These are phyloP conservation scores for Phialocephala sp. DNA, from an alignment of 2,329 filamentous ascomycete genomes.

Conservation along the genomic window DNA sequence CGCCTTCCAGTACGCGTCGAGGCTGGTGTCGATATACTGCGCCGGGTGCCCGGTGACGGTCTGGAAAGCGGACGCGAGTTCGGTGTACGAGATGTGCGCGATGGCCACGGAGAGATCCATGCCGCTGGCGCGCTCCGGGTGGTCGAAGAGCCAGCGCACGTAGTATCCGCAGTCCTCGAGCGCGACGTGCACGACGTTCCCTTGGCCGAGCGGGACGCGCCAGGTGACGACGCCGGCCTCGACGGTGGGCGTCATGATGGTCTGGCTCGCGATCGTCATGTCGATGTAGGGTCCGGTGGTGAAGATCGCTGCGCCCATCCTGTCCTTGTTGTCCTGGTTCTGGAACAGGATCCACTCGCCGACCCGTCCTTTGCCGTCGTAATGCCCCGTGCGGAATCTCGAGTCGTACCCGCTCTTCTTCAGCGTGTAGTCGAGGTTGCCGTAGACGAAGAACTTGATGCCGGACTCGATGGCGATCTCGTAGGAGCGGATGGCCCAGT, in stretches of 20 bases:
- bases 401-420: conserved; percentile 55
- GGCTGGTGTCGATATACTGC: conserved; percentile 45
- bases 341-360: conserved; percentile 53
- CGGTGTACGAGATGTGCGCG: conserved; percentile 47
- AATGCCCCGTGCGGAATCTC: conserved; percentile 54
- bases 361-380: conserved; percentile 53
- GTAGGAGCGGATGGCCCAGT: conserved; percentile 52
- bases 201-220: conserved; percentile 49
- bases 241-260: conserved; percentile 48
- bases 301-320: conserved; percentile 47
- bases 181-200: conserved; percentile 49
- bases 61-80: conserved; percentile 50
- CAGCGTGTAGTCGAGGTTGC: conserved; percentile 55
- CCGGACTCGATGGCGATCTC: conserved; percentile 51
- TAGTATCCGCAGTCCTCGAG: conserved; percentile 55
- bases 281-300: conserved; percentile 54
- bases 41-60: conserved; percentile 51
- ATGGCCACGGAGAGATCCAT: conserved; percentile 53
- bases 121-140: conserved; percentile 50
- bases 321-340: conserved; percentile 43
- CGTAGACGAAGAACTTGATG: conserved; percentile 52
- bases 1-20: conserved; percentile 45
- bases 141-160: conserved; percentile 55
- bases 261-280: conserved; percentile 47
- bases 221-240: conserved; percentile 50